phyloP scores from a whole-genome alignment of 192 early-diverging fungal species.

The Linnemannia hyalina region DNA sequence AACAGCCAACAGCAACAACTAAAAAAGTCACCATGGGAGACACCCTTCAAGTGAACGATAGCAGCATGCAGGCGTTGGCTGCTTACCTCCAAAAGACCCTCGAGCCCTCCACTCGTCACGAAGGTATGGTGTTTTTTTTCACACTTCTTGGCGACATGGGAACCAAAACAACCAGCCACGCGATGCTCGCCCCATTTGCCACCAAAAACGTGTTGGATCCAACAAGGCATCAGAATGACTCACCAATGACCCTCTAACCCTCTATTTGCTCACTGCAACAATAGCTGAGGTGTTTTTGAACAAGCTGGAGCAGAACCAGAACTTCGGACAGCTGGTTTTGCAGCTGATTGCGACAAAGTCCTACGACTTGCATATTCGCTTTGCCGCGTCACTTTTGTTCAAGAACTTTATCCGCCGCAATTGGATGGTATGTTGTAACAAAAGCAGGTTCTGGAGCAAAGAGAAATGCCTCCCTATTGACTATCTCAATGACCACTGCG shows the following conservation, averaged over 20 bases:
- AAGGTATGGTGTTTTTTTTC: slow-evolving; percentile 58
- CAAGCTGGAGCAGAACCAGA: slow-evolving; percentile 37
- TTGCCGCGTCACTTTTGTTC: slow-evolving; percentile 91
- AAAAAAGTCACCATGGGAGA: slow-evolving; percentile 16
- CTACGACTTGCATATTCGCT: slow-evolving; percentile 73
- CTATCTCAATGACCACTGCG: background rate
- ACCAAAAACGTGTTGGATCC: slow-evolving; percentile 59
- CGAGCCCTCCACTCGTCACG: slow-evolving; percentile 68
- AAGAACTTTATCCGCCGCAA: slow-evolving; percentile 96
- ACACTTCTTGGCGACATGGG: slow-evolving; percentile 39
- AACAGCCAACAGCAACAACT: background rate
- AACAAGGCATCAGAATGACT: slow-evolving; percentile 50
- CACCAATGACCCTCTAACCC: slow-evolving; percentile 28
- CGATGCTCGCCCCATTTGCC: slow-evolving; percentile 47
- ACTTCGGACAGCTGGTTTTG: slow-evolving; percentile 66
- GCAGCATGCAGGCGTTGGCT: slow-evolving; percentile 61
- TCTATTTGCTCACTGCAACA: background rate
- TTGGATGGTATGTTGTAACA: slow-evolving; percentile 71
- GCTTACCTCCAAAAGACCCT: slow-evolving; percentile 72
- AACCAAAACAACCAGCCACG: slow-evolving; percentile 11
- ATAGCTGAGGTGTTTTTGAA: slow-evolving; percentile 27
- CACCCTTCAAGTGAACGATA: slow-evolving; percentile 64
- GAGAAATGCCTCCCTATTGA: background rate
- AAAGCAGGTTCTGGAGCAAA: too few species aligned
- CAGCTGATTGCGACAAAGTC: slow-evolving; percentile 76